These are phyloP conservation scores for Potentilla sterilis DNA, from an alignment of 306 rosid species.

Conservation along the genomic window DNA sequence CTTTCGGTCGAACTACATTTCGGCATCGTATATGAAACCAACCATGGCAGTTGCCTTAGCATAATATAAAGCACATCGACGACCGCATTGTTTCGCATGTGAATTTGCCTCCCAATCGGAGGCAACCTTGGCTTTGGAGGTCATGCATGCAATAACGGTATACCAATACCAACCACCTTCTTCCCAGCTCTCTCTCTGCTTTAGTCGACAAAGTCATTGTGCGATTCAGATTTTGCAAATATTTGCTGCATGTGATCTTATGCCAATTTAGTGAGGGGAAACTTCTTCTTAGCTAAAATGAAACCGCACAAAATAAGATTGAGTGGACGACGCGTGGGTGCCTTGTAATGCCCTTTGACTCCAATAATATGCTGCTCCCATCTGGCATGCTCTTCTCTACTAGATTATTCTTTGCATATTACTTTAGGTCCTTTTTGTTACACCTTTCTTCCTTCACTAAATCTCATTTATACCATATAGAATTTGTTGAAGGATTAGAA, in stretches of 20 bases:
- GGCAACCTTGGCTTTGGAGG: constrained; percentile 8
- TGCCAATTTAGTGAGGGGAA: not conserved
- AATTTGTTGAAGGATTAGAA: not conserved
- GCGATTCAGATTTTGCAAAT: not conserved
- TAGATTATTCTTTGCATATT: not conserved
- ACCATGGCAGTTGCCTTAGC: not conserved
- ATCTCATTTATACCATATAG: not conserved
- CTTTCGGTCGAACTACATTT: not conserved
- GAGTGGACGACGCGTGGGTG: not conserved
- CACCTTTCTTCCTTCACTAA: not conserved
- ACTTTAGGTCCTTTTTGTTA: not conserved
- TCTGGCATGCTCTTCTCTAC: not conserved
- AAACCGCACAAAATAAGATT: not conserved
- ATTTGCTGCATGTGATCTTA: not conserved
- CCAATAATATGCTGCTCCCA: not conserved
- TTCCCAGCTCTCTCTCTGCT: not conserved
- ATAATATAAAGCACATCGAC: not conserved
- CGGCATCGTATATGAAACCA: not conserved
- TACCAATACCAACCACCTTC: not conserved
- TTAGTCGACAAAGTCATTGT: not conserved
- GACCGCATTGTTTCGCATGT: not conserved
- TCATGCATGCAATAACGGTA: not conserved
- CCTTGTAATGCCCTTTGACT: not conserved
- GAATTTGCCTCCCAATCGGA: not conserved
- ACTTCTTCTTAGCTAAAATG: not conserved